Base-by-base conservation (phyloP, 306 rosid species). In the Psophocarpus tetragonolobus region DNA sequence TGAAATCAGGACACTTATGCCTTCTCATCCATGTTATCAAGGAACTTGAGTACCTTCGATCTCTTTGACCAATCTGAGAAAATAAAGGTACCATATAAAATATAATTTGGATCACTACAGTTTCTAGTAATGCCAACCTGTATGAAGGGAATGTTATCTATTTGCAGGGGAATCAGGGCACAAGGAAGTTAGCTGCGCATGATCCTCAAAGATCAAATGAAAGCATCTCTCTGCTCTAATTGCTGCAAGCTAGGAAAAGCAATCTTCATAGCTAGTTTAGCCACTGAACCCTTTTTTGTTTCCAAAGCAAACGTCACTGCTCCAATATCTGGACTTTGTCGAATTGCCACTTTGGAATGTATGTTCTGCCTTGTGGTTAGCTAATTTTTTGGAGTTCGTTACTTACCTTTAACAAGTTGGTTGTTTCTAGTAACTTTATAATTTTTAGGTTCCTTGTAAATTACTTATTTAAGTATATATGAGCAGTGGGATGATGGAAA, bases 1-100 rank as follows among this genome's bases (percentile, higher is more conserved):
- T 45, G 42, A 68, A 71, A 51, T 65, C 90, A 94, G 98, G 96
- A 92, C 91, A 83, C 96, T 94, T 39, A 32, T 89, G 93, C 96
- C 98, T 30, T 88, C 94, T 89, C 96, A 12, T 85, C 96, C 27
- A 66, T 83, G 68, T 75, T 92, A 58, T 73, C 93, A 4, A 90
- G 90, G 82, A 87, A 92, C 80, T 84, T 88, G 83, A 85, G 83
- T 79, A 54, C 85, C 82, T 81, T 89, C 73, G 93, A 90, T 27
- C 76, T 82, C 67, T 85, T 58, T 10, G 96, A 89, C 39, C 89
- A 87, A 38, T 38, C 68, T 6, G 94, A 88, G 83, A 87, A 76
- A 74, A 76, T 61, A 38, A 88, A 87, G 94, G 98, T 94, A 85
- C 75, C 4, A 7, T 0, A 54, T 32, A 5, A 1, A n/a, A n/a